Percentiles rank a stretch among this genome's conserved stretches.
Evolutionary conservation across 1,139 yeast genomes (phyloP).

Genomic region (Yamadazyma blattariae): DNA sequence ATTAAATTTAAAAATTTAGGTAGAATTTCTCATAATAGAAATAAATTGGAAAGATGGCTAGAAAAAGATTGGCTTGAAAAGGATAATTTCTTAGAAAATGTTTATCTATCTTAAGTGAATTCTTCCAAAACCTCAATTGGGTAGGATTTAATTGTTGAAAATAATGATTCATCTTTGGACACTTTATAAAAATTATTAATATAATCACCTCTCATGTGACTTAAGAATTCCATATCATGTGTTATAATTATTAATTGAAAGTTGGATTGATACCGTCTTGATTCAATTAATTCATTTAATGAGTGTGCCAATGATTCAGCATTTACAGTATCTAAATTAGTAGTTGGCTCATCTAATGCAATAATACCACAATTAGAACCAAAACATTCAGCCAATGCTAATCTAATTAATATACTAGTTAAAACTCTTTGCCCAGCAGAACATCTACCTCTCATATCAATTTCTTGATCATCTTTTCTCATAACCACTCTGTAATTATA

Average conservation of each 20-base stretch:
- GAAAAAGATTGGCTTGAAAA: constrained; percentile 72
- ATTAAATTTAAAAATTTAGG: constrained; percentile 11
- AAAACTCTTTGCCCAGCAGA: constrained; percentile 97
- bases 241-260: constrained; percentile 94
- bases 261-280: constrained; percentile 75
- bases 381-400: constrained; percentile 94
- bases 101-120: constrained; percentile 23
- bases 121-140: constrained; percentile 35
- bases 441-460: constrained; percentile 98
- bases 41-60: constrained; percentile 57
- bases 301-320: constrained; percentile 85
- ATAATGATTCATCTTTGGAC: constrained; percentile 75
- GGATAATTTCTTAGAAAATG: constrained; percentile 34
- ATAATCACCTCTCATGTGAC: constrained; percentile 82
- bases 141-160: constrained; percentile 60
- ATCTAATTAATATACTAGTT: constrained; percentile 85
- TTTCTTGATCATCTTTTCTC: constrained; percentile 87
- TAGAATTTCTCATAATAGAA: constrained; percentile 9
- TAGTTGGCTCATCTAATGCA: constrained; percentile 97
- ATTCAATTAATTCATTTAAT: constrained; percentile 68
- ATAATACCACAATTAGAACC: constrained; percentile 94
- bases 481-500: constrained; percentile 94
- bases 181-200: constrained; percentile 89
- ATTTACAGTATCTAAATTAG: constrained; percentile 88
- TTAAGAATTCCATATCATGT: constrained; percentile 88